These are phyloP conservation scores for Phytophthora sp. DNA, from an alignment of 352 stramenopile genomes.

Conservation along the genomic window DNA sequence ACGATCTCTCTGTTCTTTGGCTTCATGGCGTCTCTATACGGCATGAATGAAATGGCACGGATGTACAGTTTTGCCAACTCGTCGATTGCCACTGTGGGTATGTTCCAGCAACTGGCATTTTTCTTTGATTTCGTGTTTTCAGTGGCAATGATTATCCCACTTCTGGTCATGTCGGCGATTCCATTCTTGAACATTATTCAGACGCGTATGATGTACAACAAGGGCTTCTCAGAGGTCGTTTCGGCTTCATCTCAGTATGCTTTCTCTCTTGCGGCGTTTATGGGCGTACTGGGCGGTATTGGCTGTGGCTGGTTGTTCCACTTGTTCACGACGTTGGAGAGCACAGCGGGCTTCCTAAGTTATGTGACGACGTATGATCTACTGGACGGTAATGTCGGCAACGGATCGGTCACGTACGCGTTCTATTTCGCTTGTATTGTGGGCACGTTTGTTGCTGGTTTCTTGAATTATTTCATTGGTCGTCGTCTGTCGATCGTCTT, in stretches of 20 bases:
- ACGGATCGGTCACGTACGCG: conserved; percentile 71
- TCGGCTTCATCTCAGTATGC: conserved; percentile 88
- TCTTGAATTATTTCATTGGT: conserved; percentile 76
- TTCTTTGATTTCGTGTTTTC: conserved; percentile 89
- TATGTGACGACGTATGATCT: conserved; percentile 84
- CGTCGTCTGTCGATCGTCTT: conserved; percentile 78
- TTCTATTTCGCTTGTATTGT: conserved; percentile 67
- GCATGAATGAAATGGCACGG: conserved; percentile 85
- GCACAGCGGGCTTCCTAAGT: conserved; percentile 75
- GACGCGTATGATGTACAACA: conserved; percentile 93
- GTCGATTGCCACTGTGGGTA: conserved; percentile 63
- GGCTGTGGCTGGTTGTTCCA: conserved; percentile 85
- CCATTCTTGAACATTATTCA: conserved; percentile 90
- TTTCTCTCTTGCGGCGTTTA: conserved; percentile 82
- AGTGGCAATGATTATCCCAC: conserved; percentile 70
- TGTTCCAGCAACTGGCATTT: conserved; percentile 86
- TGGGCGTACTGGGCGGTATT: conserved; percentile 70
- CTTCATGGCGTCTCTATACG: conserved; percentile 78
- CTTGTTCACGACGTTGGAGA: conserved; percentile 76
- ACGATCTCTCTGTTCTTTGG: conserved; percentile 81
- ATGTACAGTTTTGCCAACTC: conserved; percentile 83
- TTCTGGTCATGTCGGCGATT: conserved; percentile 83
- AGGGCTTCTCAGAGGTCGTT: conserved; percentile 86
- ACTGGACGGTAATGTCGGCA: conserved; percentile 58
- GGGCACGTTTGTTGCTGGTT: conserved; percentile 56